Conservation (phyloP, 2,329 filamentous ascomycete species). For the Hypoxylon sp. region DNA sequence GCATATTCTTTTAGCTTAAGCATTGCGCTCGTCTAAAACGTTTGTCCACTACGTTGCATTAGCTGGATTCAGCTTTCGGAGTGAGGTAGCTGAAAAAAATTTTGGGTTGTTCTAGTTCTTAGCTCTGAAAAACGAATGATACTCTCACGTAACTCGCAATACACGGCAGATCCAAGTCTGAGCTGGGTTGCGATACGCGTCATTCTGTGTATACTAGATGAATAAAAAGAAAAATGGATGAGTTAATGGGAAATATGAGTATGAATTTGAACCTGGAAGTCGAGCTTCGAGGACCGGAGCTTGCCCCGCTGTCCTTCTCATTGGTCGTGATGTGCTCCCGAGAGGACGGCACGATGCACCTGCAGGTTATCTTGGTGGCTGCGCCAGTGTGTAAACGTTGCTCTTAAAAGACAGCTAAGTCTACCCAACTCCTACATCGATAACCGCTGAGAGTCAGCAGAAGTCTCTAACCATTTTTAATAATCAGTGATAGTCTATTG, state of each 20-base stretch:
- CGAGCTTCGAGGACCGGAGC: not conserved
- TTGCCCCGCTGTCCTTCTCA: not conserved
- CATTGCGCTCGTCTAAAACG: slow-evolving; percentile 26
- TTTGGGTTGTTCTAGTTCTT: slow-evolving; percentile 14
- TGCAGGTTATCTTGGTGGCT: not conserved
- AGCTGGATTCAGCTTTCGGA: slow-evolving; percentile 18
- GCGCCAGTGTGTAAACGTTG: too few species aligned
- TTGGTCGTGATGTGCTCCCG: not conserved
- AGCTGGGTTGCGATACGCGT: slow-evolving; percentile 1
- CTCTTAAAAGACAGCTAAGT: not conserved
- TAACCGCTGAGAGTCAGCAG: not conserved
- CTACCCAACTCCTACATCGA: not conserved
- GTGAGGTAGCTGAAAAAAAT: slow-evolving; percentile 30
- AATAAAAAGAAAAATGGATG: slow-evolving; percentile 24
- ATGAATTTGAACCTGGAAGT: slow-evolving; percentile 2
- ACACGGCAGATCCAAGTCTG: not conserved
- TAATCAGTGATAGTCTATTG: not conserved
- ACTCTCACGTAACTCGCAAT: slow-evolving; percentile 8
- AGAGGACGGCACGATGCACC: not conserved
- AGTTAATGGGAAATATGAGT: slow-evolving; percentile 27
- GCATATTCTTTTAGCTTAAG: slow-evolving; percentile 37
- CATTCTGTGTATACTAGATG: slow-evolving; percentile 41
- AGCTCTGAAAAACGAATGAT: slow-evolving; percentile 29
- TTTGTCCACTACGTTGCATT: slow-evolving; percentile 32
- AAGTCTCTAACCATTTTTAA: not conserved